Evolutionary conservation across 495 filamentous ascomycete species (phyloP).

Genomic region (Tuber melanosporum): DNA sequence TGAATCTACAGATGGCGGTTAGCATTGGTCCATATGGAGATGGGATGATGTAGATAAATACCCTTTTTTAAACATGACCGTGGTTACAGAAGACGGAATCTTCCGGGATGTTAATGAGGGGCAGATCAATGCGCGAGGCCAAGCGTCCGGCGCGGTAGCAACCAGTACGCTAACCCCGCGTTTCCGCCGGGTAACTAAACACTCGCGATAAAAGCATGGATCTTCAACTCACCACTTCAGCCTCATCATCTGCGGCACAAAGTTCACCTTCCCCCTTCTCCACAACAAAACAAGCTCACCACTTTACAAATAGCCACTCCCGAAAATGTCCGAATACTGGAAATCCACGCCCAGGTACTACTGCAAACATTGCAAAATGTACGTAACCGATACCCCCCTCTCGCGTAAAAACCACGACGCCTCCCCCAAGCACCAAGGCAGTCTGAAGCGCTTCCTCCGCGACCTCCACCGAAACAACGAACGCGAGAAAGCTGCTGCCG

Average conservation of each 20-base stretch:
- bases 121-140: not conserved
- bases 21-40: constrained; percentile 9
- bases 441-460: constrained; percentile 81
- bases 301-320: constrained; percentile 7
- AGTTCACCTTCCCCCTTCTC: not conserved
- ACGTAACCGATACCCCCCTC: constrained; percentile 84
- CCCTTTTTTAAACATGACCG: constrained; percentile 89
- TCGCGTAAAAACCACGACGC: constrained; percentile 86
- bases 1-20: constrained; percentile 52
- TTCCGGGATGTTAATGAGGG: not conserved
- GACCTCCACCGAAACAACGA: constrained; percentile 79
- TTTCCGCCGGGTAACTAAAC: constrained; percentile 24
- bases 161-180: not conserved
- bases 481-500: constrained; percentile 65
- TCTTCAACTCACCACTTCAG: constrained; percentile 12
- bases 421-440: constrained; percentile 77
- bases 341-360: constrained; percentile 94
- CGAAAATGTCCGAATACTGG: constrained; percentile 90
- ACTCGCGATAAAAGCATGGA: not conserved
- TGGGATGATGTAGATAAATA: constrained; percentile 43
- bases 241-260: not conserved
- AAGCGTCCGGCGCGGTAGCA: not conserved
- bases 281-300: not conserved
- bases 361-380: constrained; percentile 95
- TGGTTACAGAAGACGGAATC: constrained; percentile 6